A percentile compares a stretch with the other conserved stretches of the same genome.
Conservation (phyloP, 306 rosid genomes). For the Carpinus viminea region DNA sequence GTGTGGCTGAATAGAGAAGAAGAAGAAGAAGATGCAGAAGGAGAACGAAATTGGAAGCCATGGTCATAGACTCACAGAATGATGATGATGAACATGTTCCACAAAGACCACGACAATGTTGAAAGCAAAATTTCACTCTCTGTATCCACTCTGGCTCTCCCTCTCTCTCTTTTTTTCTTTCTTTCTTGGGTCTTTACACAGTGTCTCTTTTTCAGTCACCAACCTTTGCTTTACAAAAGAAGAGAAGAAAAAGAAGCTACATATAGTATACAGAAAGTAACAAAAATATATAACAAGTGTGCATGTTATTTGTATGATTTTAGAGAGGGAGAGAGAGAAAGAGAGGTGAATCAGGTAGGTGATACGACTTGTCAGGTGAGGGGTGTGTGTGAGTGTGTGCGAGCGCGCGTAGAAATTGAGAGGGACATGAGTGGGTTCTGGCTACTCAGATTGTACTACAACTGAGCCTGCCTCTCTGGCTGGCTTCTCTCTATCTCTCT, state of each 20-base stretch:
- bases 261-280: conserved; percentile 1
- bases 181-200: conserved; percentile 13
- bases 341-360: conserved; percentile 26
- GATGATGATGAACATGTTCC: conserved; percentile 12
- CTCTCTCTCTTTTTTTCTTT: not conserved
- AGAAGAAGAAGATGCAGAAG: conserved; percentile 22
- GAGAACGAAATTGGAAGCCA: conserved; percentile 34
- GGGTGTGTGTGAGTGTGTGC: conserved; percentile 7
- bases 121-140: conserved; percentile 1
- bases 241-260: not conserved
- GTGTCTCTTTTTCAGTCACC: conserved; percentile 26
- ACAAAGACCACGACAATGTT: conserved; percentile 17
- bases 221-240: conserved; percentile 32
- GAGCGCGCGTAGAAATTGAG: conserved; percentile 36
- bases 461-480: not conserved
- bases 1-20: conserved; percentile 31
- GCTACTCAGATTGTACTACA: not conserved
- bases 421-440: conserved; percentile 2
- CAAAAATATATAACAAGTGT: not conserved
- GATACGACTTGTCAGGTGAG: conserved; percentile 45
- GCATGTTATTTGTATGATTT: not conserved
- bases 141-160: not conserved
- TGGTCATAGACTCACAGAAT: conserved; percentile 23
- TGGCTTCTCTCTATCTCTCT: not conserved
- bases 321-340: conserved; percentile 20